Evolutionary conservation across 352 stramenopile genomes (phyloP), one percentile per base, ranked within the genome.

Genomic region (Chrysophaeum taylorii): DNA sequence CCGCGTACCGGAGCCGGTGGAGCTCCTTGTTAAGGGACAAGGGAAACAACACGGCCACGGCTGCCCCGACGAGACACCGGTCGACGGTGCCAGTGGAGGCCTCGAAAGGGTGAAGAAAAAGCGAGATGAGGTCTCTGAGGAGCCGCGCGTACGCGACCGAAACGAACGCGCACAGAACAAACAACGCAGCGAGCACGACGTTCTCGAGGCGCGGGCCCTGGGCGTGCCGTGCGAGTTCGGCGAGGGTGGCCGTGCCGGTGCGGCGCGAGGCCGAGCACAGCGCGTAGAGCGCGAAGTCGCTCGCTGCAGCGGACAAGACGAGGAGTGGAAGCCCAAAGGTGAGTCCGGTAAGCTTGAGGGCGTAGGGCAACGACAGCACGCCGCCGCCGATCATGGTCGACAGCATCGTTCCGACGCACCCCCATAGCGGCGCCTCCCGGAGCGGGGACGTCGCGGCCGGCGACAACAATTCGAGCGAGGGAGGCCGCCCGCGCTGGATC

Each of bases 341-440:
- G 2, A 62, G 2, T 2, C 50, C 50, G 25, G 14, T 5, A 5
- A 36, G 4, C n/a, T n/a, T 7, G 4, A 62, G 27, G 7, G 50
- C 50, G 50, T 62, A 62, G 25, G 50, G 50, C 15, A 62, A 31
- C 50, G 50, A 62, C n/a, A 62, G 50, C 50, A 31, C 50, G 50
- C 50, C 50, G 50, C 50, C 50, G 50, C 50, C 50, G 50, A 62
- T 21, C 9, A 62, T 62, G 27, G 50, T 62, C 50, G 50, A 33
- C 25, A 62, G 50, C 50, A 62, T 62, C 4, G 50, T 14, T 2
- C 35, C 15, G 50, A 62, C 50, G 50, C 50, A 35, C 7, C 7
- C 23, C 15, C 14, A 33, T 25, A 62, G 1, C 25, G 50, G 25
- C 50, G 50, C 50, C 4, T 21, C 14, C n/a, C 50, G 50, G n/a